phyloP scores from a whole-genome alignment of 257 asterid species.

The Lithospermum erythrorhizon region DNA sequence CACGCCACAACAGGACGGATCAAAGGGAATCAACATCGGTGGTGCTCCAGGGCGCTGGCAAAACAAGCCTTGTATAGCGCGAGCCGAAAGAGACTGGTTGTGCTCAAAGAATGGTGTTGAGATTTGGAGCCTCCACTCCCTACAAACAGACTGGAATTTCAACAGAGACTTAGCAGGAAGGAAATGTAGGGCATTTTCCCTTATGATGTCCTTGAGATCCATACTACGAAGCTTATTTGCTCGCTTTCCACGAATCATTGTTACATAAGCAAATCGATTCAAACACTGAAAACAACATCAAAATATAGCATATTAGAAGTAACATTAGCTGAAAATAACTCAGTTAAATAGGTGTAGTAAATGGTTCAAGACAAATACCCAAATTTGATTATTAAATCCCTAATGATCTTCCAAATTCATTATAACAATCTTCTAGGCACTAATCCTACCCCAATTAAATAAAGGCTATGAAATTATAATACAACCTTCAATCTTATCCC shows the following conservation, averaged over 20 bases:
- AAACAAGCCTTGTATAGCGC: slow-evolving; percentile 25
- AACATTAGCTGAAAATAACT: neutral
- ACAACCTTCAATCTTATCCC: too few species aligned
- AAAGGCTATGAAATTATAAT: too few species aligned
- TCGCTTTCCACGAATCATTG: slow-evolving; percentile 43
- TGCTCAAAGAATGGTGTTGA: slow-evolving; percentile 42
- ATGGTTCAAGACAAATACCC: too few species aligned
- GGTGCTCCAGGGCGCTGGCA: slow-evolving; percentile 24
- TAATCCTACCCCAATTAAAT: too few species aligned
- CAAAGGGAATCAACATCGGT: slow-evolving; percentile 21
- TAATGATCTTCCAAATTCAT: too few species aligned
- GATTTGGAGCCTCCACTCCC: slow-evolving; percentile 46
- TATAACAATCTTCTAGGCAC: too few species aligned
- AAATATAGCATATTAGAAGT: neutral
- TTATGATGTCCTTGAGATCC: slow-evolving; percentile 35
- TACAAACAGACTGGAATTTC: slow-evolving; percentile 35
- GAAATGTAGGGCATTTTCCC: slow-evolving; percentile 33
- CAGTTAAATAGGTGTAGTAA: too few species aligned
- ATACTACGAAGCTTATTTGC: slow-evolving; percentile 15
- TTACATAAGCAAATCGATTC: slow-evolving; percentile 2
- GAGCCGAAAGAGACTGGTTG: slow-evolving; percentile 27
- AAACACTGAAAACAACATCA: neutral
- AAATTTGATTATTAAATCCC: too few species aligned
- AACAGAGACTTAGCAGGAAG: slow-evolving; percentile 47
- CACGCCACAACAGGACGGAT: slow-evolving; percentile 31